phyloP scores from a whole-genome alignment of 2,329 filamentous ascomycete genomes.

The Fusarium torreyae region DNA sequence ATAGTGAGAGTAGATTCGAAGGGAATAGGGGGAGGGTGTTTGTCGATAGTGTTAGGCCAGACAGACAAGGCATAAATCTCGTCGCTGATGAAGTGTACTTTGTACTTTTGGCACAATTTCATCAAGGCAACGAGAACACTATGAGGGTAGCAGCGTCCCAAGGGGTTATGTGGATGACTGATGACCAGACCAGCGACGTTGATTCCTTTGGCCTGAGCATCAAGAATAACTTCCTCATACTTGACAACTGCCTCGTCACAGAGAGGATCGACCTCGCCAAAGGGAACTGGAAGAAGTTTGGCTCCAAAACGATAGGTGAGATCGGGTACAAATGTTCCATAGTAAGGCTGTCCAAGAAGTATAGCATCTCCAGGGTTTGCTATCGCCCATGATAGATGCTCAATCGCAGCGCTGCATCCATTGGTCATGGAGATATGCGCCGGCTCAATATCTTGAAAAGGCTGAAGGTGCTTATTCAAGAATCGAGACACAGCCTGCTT shows the following conservation, averaged over 20 bases:
- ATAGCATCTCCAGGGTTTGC: conserved; percentile 59
- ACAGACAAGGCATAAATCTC: conserved; percentile 68
- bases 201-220: conserved; percentile 57
- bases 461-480: conserved; percentile 54
- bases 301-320: conserved; percentile 60
- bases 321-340: conserved; percentile 65
- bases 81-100: conserved; percentile 67
- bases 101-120: conserved; percentile 62
- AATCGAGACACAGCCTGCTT: conserved; percentile 54
- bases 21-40: conserved; percentile 42
- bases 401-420: conserved; percentile 59
- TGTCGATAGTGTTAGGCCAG: conserved; percentile 59
- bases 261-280: conserved; percentile 62
- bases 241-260: conserved; percentile 56
- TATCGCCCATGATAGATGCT: conserved; percentile 58
- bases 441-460: conserved; percentile 50
- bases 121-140: conserved; percentile 59
- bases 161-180: conserved; percentile 67
- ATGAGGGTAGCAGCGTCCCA: conserved; percentile 64
- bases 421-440: conserved; percentile 57
- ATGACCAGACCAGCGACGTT: conserved; percentile 65
- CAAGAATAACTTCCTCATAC: conserved; percentile 62
- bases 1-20: conserved; percentile 66
- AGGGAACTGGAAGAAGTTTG: conserved; percentile 61
- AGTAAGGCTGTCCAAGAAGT: conserved; percentile 61